Evolutionary conservation across 1,284 basidiomycete species (phyloP), one percentile per base, ranked within the genome.

Genomic region (Moesziomyces sp.): DNA sequence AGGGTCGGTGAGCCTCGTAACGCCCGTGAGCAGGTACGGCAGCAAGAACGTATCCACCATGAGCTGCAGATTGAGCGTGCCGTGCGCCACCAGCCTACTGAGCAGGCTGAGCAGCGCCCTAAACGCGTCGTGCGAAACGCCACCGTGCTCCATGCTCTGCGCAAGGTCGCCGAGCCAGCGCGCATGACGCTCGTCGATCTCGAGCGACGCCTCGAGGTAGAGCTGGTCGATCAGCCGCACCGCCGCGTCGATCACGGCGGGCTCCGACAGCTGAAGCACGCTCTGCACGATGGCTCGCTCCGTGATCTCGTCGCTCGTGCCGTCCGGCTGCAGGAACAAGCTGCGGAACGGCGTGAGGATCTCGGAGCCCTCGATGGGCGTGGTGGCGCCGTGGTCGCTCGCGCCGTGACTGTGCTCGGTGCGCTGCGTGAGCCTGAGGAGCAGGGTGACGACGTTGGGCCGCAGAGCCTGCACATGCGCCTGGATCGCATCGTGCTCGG

Each of bases 161-260:
- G 56, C 71, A 4, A 69, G 58, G 30, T 69, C 54, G 16, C 51
- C 48, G 30, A 74, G 50, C 71, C 71, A 74, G 18, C 71, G 61
- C 3, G 71, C 66, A 21, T 74, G 71, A 1, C 71, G 65, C 46
- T 74, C 71, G 33, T 74, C 71, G 28, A 74, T 74, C 49, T 74
- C 71, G 28, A 69, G 66, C 49, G 71, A 68, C 13, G 71, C 71
- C 48, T 74, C 71, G 13, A 69, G 71, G 46, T 74, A 69, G 14
- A 74, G 61, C 62, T 69, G 65, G n/a, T 74, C 71, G 14, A 74
- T 65, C 14, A 74, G 30, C 5, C 59, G 57, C 13, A 68, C 71
- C 5, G 71, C 61, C 13, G 58, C 55, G 14, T 58, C 42, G 10
- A 73, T 46, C 13, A 67, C 45, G 1, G 49, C 40, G 0, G 28